phyloP scores from a whole-genome alignment of 306 rosid genomes.

The Vigna reflexopilosa region DNA sequence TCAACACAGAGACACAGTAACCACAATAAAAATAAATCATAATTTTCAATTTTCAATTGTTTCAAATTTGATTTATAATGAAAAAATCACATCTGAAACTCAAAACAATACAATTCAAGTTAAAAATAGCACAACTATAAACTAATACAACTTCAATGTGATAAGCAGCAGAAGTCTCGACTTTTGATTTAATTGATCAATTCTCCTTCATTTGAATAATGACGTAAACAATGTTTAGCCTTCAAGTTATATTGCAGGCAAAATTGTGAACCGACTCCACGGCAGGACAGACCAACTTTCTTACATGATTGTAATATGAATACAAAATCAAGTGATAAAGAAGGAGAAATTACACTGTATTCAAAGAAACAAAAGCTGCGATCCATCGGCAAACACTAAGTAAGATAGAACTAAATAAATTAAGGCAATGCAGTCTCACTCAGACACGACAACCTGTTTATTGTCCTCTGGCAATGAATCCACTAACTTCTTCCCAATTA shows the following conservation, averaged over 20 bases:
- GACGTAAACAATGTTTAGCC: neutral
- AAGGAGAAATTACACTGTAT: slow-evolving; percentile 17
- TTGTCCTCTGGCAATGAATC: slow-evolving; percentile 38
- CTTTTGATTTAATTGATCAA: slow-evolving; percentile 9
- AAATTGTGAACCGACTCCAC: slow-evolving; percentile 36
- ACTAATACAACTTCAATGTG: slow-evolving; percentile 16
- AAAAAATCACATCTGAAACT: slow-evolving; percentile 19
- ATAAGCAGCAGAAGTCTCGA: slow-evolving; percentile 2
- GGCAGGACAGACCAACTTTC: neutral
- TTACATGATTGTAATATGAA: slow-evolving; percentile 4
- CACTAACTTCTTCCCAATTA: slow-evolving; percentile 59
- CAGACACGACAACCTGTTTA: slow-evolving; percentile 41
- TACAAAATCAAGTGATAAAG: slow-evolving; percentile 19
- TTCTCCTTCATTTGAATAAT: slow-evolving; percentile 24
- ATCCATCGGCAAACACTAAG: slow-evolving; percentile 29
- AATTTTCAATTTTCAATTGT: slow-evolving; percentile 16
- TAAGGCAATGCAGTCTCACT: slow-evolving; percentile 42
- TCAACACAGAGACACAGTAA: neutral
- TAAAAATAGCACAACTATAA: slow-evolving; percentile 18
- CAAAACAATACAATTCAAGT: neutral
- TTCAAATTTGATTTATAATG: neutral
- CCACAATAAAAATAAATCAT: neutral
- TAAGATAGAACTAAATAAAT: slow-evolving; percentile 13
- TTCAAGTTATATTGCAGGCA: slow-evolving; percentile 20
- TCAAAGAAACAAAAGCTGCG: slow-evolving; percentile 22